Percentiles rank a stretch among this genome's conserved stretches.
Conservation (phyloP, 768 basidiomycete genomes). For the Asterophora lycoperdoides region DNA sequence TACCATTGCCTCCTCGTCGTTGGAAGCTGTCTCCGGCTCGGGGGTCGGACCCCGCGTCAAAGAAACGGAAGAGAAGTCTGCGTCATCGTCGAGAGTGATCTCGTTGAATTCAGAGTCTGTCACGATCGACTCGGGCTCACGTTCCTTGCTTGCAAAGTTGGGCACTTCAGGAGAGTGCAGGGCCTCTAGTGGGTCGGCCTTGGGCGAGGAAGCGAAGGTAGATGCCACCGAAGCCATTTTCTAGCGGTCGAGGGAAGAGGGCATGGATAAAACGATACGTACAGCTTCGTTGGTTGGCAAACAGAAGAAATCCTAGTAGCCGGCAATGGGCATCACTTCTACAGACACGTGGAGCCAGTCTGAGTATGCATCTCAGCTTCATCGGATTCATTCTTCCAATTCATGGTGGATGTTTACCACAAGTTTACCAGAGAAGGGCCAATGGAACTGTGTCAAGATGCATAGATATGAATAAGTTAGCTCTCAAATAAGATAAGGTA, state of each 20-base stretch:
- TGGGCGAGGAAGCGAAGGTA: slow-evolving; percentile 2
- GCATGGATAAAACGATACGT: slow-evolving; percentile 13
- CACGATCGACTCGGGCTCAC: slow-evolving; percentile 36
- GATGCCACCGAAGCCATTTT: slow-evolving; percentile 19
- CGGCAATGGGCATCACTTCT: slow-evolving; percentile 9
- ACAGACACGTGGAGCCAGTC: slow-evolving; percentile 11
- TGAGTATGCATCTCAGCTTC: not conserved
- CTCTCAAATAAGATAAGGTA: not conserved
- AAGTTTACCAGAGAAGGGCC: too few relatives aligned
- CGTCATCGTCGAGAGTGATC: slow-evolving; percentile 50
- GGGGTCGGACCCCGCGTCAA: slow-evolving; percentile 23
- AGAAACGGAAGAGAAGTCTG: slow-evolving; percentile 33
- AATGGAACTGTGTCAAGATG: not conserved
- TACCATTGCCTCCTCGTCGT: slow-evolving; percentile 15
- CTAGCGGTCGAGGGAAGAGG: slow-evolving; percentile 6
- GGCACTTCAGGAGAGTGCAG: slow-evolving; percentile 46
- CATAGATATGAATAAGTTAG: slow-evolving; percentile 12
- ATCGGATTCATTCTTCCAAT: too few relatives aligned
- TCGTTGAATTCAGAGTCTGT: slow-evolving; percentile 66
- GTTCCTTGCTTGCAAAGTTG: slow-evolving; percentile 24
- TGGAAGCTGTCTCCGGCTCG: not conserved
- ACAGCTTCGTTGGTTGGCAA: slow-evolving; percentile 9
- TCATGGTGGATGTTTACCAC: too few relatives aligned
- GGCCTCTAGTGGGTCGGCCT: slow-evolving; percentile 37
- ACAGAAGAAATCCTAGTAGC: slow-evolving; percentile 9